Evolutionary conservation across 371 early-diverging fungal species (phyloP).

Genomic region (Mortierella sp.): DNA sequence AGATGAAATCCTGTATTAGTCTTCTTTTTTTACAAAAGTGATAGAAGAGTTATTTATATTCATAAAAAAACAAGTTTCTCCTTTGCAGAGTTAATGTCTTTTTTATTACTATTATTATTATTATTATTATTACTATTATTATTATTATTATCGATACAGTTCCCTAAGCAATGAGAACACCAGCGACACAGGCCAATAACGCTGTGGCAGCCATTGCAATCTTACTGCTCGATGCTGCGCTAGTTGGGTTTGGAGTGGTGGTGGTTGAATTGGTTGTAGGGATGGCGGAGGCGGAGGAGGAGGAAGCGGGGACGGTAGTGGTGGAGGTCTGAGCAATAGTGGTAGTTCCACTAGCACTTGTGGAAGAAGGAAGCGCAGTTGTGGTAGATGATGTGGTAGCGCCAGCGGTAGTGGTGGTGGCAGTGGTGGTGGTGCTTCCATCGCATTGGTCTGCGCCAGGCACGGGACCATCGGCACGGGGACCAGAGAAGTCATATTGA

Average conservation of each 20-base stretch:
- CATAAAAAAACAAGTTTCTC: no score
- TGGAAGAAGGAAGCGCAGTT: neutral
- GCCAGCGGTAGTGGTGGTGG: neutral
- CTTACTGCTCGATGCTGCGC: conserved; percentile 14
- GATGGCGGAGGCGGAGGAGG: no score
- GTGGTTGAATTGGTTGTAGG: neutral
- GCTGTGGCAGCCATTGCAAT: conserved; percentile 16
- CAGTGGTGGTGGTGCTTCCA: neutral
- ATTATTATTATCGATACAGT: neutral
- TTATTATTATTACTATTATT: neutral
- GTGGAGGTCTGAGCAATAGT: no score
- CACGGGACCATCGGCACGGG: conserved; percentile 35
- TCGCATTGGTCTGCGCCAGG: conserved; percentile 12
- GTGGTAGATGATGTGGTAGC: neutral
- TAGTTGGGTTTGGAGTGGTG: neutral
- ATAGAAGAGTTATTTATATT: neutral
- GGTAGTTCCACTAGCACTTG: neutral
- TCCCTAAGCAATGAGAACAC: conserved; percentile 22
- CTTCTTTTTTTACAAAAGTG: neutral
- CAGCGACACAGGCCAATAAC: conserved; percentile 15
- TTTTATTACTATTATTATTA: neutral
- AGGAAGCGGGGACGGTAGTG: neutral
- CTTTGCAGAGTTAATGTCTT: no score
- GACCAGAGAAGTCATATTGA: conserved; percentile 34
- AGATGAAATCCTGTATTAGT: conserved; percentile 46